Evolutionary conservation across 768 basidiomycete genomes (phyloP), one percentile per base, ranked within the genome.

Genomic region (Agaricus subrufescens): DNA sequence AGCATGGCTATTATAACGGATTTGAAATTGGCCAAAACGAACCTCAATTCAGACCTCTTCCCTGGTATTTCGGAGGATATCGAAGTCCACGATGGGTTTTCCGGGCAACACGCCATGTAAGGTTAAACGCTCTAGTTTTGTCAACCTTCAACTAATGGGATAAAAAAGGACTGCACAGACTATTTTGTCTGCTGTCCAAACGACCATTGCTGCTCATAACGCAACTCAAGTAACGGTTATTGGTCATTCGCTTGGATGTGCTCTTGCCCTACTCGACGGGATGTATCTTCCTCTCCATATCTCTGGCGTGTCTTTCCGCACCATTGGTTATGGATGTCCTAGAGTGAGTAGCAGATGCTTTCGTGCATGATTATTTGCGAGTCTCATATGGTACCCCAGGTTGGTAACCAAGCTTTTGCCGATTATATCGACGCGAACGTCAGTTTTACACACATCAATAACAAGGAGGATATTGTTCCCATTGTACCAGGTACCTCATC

Each of bases 201-300:
- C 61, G 4, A 68, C 73, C 9, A 62, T 80, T 10, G 62, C 71
- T n/a, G 50, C 63, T 6, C 68, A 71, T 53, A 61, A 61, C 1
- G 60, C 73, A 14, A 73, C 56, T 1, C 60, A 66, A 26, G 73
- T 81, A 30, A 71, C 76, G 2, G 54, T 77, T 25, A 72, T 77
- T 43, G 77, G 77, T 0, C 79, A 77, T 59, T 74, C 75, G 4
- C 67, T 81, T 6, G 77, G 73, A 59, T 59, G 58, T 34, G 83
- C 82, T 1, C 66, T 85, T 50, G 69, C 81, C 4, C 71, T 86
- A 12, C 71, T 87, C 14, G 82, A 85, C 54, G 69, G 77, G 10
- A 71, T 86, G 39, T 84, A 77, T 61, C 73, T 87, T 23, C 77
- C 77, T 8, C 65, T 81, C 25, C 76, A 81, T 55, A 65, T 85